Percentiles rank a stretch among this genome's conserved stretches.
These are phyloP conservation scores for Lodderomyces oxycetoniae DNA, from an alignment of 1,139 yeast genomes.

Conservation along the genomic window DNA sequence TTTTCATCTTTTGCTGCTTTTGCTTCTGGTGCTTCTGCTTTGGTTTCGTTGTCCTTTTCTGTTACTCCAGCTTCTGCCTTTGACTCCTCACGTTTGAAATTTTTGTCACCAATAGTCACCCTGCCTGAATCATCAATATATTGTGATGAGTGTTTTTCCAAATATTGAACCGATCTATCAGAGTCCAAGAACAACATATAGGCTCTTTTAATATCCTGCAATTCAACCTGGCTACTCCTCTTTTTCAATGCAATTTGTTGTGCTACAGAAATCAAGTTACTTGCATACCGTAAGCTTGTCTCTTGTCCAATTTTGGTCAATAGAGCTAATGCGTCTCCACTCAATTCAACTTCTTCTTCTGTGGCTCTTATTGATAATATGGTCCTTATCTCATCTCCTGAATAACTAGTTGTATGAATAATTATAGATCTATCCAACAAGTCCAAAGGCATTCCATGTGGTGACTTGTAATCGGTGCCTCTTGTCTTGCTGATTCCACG, in stretches of 20 bases:
- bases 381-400: constrained; percentile 76
- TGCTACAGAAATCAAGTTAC: constrained; percentile 85
- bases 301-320: constrained; percentile 91
- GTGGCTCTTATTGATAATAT: constrained; percentile 88
- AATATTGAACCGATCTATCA: constrained; percentile 76
- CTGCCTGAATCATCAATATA: constrained; percentile 72
- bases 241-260: constrained; percentile 82
- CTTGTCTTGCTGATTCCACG: constrained; percentile 89
- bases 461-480: constrained; percentile 90
- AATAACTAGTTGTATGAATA: constrained; percentile 76
- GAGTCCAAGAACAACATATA: constrained; percentile 85
- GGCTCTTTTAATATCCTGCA: constrained; percentile 82
- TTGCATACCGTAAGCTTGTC: constrained; percentile 87
- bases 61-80: constrained; percentile 12
- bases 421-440: constrained; percentile 90
- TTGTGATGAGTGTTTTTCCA: constrained; percentile 62
- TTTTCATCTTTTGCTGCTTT: too few relatives aligned
- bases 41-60: constrained; percentile 8
- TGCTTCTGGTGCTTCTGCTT: constrained; percentile 7
- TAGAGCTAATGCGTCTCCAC: constrained; percentile 79
- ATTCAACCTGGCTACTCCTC: constrained; percentile 65
- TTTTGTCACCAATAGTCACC: constrained; percentile 43
- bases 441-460: constrained; percentile 96
- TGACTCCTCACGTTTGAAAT: constrained; percentile 1
- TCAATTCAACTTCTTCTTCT: constrained; percentile 90